Base-by-base conservation (phyloP, 345 rosid genomes). In the Gossypium arboreum region DNA sequence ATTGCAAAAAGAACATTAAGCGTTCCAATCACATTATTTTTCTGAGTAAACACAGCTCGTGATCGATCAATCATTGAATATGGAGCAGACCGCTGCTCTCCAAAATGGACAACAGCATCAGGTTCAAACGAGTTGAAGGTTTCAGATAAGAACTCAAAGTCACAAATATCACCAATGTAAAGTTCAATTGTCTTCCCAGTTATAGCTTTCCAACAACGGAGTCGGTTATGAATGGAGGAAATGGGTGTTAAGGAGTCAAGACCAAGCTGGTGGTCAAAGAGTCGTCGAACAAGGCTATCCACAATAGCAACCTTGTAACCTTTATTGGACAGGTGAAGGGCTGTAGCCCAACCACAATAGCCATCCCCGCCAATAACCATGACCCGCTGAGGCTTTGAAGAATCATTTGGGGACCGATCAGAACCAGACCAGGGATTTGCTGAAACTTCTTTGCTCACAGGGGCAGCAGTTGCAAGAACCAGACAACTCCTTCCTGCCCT, bases 321-420 rank as follows among this genome's bases (percentile, higher is more conserved):
- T 84, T 85, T 91, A 63, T 85, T 89, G 72, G 98, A 95, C 48
- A 92, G 81, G 81, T 95, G 98, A 44, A 95, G 96, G 20, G 98
- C 97, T 51, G 98, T 95, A 45, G 99, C 98, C 99, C 97, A 92
- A 56, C 99, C 98, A 50, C 99, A 95, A 73, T 95, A 95, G 45
- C 99, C 99, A 78, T 95, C 98, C 76, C 99, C 99, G 57, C 99
- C 99, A 45, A 95, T 90, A 78, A 95, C 88, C 99, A 95, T 89
- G 74, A 95, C 96, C 60, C 92, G 88, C 69, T 84, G 81, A 12
- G 80, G 76, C 86, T 83, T 92, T 51, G 94, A 77, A 7, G 86
- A 52, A 27, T 81, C 88, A 54, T 56, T 72, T 12, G 86, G 67
- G 43, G 73, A 75, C 56, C 75, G 81, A 79, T 65, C 59, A 70